Conservation (phyloP, 2,329 filamentous ascomycete species). For the Penicillium vulpinum region DNA sequence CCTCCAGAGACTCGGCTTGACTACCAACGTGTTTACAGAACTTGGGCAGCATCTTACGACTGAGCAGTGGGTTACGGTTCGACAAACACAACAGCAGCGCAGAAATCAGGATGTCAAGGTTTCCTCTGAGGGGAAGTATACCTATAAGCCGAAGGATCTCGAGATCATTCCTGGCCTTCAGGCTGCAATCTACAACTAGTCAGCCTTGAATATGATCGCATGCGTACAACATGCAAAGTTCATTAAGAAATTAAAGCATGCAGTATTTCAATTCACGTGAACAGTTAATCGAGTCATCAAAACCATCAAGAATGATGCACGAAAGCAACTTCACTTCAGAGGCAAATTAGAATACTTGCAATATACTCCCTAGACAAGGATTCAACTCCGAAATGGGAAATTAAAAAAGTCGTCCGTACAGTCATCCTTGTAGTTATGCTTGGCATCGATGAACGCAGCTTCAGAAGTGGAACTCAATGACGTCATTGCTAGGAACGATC, state of each 20-base stretch:
- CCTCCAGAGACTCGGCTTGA: constrained; percentile 39
- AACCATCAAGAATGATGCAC: neutral
- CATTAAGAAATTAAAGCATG: neutral
- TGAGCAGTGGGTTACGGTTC: constrained; percentile 43
- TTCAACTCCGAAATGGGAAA: neutral
- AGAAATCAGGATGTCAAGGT: constrained; percentile 37
- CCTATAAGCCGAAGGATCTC: constrained; percentile 37
- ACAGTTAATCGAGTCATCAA: neutral
- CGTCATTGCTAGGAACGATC: constrained; percentile 20
- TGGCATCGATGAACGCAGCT: neutral
- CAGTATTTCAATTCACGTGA: neutral
- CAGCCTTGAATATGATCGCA: neutral
- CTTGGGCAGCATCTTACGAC: constrained; percentile 44
- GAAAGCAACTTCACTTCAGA: neutral
- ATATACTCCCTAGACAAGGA: neutral
- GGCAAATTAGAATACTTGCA: neutral
- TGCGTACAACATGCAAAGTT: neutral
- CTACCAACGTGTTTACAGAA: constrained; percentile 42
- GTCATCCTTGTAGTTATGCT: too few species aligned
- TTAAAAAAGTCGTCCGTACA: too few species aligned
- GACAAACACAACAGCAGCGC: constrained; percentile 47
- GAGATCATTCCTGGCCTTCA: constrained; percentile 46
- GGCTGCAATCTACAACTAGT: constrained; percentile 42
- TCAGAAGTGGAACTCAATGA: constrained; percentile 7
- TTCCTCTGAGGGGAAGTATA: constrained; percentile 40